Conservation (phyloP, 2,329 filamentous ascomycete genomes). For the Pseudogymnoascus destructans region DNA sequence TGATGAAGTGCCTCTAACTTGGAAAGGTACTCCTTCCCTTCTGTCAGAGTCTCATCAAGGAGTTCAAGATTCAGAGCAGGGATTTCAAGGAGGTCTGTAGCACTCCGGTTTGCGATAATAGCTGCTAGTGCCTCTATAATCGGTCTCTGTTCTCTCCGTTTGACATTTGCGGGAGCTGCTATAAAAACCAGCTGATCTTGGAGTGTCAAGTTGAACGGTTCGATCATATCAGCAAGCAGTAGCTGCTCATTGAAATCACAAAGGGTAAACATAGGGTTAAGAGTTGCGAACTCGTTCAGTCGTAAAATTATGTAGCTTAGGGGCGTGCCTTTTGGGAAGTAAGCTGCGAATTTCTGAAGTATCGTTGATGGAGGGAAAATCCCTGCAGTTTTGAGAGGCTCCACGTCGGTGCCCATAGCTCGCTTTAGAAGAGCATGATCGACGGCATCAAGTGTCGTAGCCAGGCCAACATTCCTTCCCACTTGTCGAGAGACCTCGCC, state of each 20-base stretch:
- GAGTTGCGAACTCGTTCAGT: slow-evolving; percentile 53
- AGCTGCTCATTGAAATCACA: slow-evolving; percentile 49
- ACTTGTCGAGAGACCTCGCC: slow-evolving; percentile 6
- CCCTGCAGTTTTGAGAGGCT: slow-evolving; percentile 56
- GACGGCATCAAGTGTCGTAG: slow-evolving; percentile 61
- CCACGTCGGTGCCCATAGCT: slow-evolving; percentile 50
- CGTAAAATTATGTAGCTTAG: slow-evolving; percentile 72
- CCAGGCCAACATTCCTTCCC: slow-evolving; percentile 43
- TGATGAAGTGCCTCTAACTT: slow-evolving; percentile 70
- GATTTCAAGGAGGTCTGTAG: slow-evolving; percentile 60
- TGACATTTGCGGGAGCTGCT: slow-evolving; percentile 51
- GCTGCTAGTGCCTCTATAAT: slow-evolving; percentile 52
- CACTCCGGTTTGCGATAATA: slow-evolving; percentile 53
- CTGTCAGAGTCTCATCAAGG: slow-evolving; percentile 42
- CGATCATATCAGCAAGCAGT: slow-evolving; percentile 59
- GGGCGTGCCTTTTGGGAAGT: slow-evolving; percentile 69
- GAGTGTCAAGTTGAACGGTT: slow-evolving; percentile 55
- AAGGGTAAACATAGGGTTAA: slow-evolving; percentile 57
- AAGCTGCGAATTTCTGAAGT: slow-evolving; percentile 63
- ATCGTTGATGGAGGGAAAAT: slow-evolving; percentile 59
- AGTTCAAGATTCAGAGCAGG: slow-evolving; percentile 56
- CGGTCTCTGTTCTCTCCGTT: slow-evolving; percentile 33
- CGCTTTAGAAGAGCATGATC: slow-evolving; percentile 52
- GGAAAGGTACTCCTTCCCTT: slow-evolving; percentile 39
- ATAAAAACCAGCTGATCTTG: slow-evolving; percentile 65